Conservation (phyloP, 495 filamentous ascomycete genomes). For the Polyplosphaeria fusca region DNA sequence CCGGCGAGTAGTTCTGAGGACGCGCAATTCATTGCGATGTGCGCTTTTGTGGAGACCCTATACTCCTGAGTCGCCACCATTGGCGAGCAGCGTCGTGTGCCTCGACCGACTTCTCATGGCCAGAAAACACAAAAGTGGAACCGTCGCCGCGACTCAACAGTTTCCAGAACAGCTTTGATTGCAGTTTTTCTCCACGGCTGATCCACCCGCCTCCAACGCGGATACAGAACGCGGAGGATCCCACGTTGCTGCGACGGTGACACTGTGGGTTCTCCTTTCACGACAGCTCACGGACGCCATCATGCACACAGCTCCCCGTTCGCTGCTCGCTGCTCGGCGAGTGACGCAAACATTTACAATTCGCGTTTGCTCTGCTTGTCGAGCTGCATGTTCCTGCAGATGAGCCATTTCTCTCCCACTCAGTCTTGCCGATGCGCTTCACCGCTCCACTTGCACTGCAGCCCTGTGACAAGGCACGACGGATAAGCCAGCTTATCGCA, state of each 20-base stretch:
- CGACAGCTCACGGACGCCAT: no score
- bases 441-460: neutral
- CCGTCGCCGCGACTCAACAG: neutral
- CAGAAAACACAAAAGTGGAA: neutral
- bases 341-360: neutral
- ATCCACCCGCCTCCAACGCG: no score
- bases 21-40: slow-evolving; percentile 16
- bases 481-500: slow-evolving; percentile 7
- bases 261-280: no score
- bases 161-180: slow-evolving; percentile 1
- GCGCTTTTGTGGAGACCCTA: slow-evolving; percentile 10
- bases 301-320: no score
- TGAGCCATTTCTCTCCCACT: neutral
- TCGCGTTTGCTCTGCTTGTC: no score
- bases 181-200: neutral
- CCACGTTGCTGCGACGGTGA: no score
- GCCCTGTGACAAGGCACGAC: slow-evolving; percentile 7
- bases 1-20: slow-evolving; percentile 4
- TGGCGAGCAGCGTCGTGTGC: neutral
- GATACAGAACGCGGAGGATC: no score
- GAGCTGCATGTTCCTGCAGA: neutral
- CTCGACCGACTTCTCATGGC: neutral
- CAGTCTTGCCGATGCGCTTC: no score
- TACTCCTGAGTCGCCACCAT: neutral
- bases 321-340: neutral